These are phyloP conservation scores for Claviceps quebecensis DNA, from an alignment of 2,329 filamentous ascomycete genomes.

Conservation along the genomic window DNA sequence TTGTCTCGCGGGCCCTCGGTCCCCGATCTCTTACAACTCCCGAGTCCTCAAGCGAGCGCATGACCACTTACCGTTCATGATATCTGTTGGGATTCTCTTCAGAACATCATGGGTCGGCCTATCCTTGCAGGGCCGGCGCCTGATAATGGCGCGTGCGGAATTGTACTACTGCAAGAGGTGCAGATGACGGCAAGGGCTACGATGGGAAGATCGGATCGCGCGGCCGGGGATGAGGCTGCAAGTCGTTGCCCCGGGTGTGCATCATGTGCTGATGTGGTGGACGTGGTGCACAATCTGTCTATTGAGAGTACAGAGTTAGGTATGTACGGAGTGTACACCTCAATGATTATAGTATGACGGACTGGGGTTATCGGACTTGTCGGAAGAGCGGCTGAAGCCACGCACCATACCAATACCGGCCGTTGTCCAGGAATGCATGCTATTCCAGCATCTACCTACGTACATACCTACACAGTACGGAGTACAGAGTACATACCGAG, in stretches of 20 bases:
- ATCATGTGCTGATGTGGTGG: background rate
- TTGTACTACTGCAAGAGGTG: background rate
- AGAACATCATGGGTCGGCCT: no score
- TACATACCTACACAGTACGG: no score
- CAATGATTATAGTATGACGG: background rate
- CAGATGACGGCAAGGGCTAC: background rate
- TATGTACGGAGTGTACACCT: background rate
- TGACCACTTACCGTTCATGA: no score
- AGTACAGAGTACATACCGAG: no score
- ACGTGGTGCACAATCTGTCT: background rate
- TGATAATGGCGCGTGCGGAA: no score
- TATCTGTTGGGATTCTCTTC: no score
- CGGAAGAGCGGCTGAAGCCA: background rate
- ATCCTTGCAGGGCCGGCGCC: no score
- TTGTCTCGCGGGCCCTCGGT: no score
- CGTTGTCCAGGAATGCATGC: background rate
- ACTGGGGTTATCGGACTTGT: background rate
- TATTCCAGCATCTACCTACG: no score
- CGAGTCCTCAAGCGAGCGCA: no score
- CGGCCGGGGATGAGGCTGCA: background rate
- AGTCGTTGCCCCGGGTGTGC: background rate
- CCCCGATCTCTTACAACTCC: no score
- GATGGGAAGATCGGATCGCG: background rate
- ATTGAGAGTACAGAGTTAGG: background rate
- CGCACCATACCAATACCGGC: background rate